Base-by-base conservation (phyloP, 2,329 filamentous ascomycete species). In the Fusarium beomiforme region DNA sequence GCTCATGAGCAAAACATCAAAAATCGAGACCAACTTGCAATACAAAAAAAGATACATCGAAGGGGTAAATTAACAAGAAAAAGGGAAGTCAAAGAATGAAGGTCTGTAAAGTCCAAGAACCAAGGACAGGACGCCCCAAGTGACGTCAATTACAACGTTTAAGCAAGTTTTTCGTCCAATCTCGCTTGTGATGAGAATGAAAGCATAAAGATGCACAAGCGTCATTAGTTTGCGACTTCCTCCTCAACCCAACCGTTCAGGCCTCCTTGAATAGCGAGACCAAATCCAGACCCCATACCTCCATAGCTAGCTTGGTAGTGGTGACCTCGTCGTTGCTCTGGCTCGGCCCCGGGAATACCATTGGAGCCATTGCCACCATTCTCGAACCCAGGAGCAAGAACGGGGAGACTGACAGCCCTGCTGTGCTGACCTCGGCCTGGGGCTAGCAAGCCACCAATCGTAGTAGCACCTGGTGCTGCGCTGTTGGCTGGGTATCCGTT, bases 371-470 rank as follows among this genome's bases (percentile, higher is more conserved):
- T 85, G 59, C 84, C 85, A 44, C 87, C 87, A 57, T 90, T 90
- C 79, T 90, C 88, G 59, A 90, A 89, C 19, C 87, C 88, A 21
- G 89, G 88, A 1, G 88, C 89, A 58, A 92, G 86, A 8, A 88
- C 89, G 3, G 96, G 96, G 77, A 99, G 85, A 79, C 94, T 97
- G 65, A 98, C 94, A 36, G 96, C 94, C 39, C 96, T 91, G 77
- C 90, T 95, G 81, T 91, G 89, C 69, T 88, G 88, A 34, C 86
- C 84, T 36, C 89, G 86, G 17, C 89, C 89, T 4, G 93, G 93
- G 5, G 93, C 92, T 54, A 96, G 87, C 39, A 97, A 88, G 11
- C 93, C 92, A 44, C 92, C 92, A 67, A 95, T 91, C 3, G 91
- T 93, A 4, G 91, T 90, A 5, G 92, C 84, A 37, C 87, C 88